Percentiles rank a stretch among this genome's conserved stretches.
Conservation (phyloP, 163 green algal genomes). For the Scenedesmus sp. region DNA sequence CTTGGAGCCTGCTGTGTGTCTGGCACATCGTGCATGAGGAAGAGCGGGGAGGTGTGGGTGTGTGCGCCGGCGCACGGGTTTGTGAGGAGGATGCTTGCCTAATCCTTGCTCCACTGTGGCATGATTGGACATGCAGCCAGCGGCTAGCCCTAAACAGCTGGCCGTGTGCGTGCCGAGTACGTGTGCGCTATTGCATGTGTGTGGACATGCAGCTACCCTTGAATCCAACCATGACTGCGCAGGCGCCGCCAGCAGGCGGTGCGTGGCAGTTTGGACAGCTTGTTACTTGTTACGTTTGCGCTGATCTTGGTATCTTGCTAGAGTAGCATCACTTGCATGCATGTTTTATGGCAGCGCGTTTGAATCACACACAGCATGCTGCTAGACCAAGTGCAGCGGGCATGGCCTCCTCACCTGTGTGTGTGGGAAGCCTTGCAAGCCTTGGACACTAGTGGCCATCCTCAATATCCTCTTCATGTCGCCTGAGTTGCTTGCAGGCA, state of each 20-base stretch:
- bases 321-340: background rate
- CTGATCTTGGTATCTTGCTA: background rate
- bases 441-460: background rate
- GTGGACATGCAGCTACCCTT: too few relatives aligned
- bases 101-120: background rate
- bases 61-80: background rate
- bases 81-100: background rate
- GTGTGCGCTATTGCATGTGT: too few relatives aligned
- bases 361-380: background rate
- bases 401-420: conserved; percentile 1
- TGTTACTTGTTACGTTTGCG: background rate
- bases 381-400: background rate
- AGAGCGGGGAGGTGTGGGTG: background rate
- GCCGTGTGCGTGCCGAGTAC: too few relatives aligned
- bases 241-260: background rate
- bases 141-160: background rate
- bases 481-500: too few relatives aligned
- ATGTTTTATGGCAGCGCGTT: background rate
- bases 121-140: background rate
- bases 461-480: too few relatives aligned
- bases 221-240: too few relatives aligned
- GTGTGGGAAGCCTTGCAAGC: background rate
- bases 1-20: background rate
- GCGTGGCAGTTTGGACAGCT: background rate
- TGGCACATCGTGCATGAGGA: background rate